Evolutionary conservation across 1,139 yeast species (phyloP).

Genomic region (Pneumocystis wakefieldiae): DNA sequence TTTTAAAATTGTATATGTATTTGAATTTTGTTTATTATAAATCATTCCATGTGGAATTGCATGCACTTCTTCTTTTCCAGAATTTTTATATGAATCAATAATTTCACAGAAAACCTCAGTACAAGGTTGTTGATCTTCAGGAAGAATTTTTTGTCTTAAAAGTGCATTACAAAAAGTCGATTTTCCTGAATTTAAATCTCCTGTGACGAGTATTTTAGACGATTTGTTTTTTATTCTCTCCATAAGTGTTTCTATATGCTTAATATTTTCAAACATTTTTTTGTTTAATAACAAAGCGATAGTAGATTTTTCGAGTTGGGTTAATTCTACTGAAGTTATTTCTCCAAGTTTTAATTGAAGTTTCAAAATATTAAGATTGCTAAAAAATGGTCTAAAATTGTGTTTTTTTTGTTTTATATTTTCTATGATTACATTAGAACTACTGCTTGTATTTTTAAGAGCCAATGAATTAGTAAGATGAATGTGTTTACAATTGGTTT

Average conservation of each 20-base stretch:
- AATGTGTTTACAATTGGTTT: not conserved
- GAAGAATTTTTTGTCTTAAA: conserved; percentile 59
- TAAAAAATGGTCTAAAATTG: not conserved
- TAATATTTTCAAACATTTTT: conserved; percentile 35
- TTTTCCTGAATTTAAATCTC: conserved; percentile 93
- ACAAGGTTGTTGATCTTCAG: conserved; percentile 97
- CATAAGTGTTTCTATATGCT: conserved; percentile 57
- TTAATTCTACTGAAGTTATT: conserved; percentile 30
- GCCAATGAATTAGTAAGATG: not conserved
- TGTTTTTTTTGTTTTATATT: not conserved
- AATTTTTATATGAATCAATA: conserved; percentile 65
- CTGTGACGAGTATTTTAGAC: conserved; percentile 89
- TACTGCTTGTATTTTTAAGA: not conserved
- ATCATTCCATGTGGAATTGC: conserved; percentile 56
- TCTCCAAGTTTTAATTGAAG: conserved; percentile 50
- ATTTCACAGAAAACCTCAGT: conserved; percentile 95
- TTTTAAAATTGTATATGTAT: conserved; percentile 45
- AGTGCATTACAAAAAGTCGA: conserved; percentile 90
- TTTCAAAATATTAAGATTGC: conserved; percentile 43
- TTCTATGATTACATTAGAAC: not conserved
- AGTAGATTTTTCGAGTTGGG: conserved; percentile 47
- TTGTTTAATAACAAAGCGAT: conserved; percentile 48
- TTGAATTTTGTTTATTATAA: conserved; percentile 46
- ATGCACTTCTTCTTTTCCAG: conserved; percentile 75
- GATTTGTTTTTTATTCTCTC: conserved; percentile 83